Evolutionary conservation across 495 filamentous ascomycete species (phyloP).

Genomic region (Barbatosphaeria neglecta): DNA sequence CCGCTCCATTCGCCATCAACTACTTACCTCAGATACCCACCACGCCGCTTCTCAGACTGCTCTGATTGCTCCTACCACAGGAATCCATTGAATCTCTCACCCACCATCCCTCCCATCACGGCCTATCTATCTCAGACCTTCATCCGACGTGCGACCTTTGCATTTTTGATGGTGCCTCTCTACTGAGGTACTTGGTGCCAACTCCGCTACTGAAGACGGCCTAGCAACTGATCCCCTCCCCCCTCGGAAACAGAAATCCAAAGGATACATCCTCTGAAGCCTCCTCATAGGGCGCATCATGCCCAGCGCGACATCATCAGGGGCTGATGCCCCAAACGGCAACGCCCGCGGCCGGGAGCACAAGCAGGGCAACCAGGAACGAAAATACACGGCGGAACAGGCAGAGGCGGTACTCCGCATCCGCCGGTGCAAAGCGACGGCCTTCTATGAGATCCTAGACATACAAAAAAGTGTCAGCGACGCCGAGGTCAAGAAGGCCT

Average conservation of each 20-base stretch:
- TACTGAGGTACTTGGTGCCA: no score
- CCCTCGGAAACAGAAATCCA: slow-evolving; percentile 4
- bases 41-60: no score
- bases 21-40: no score
- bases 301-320: slow-evolving; percentile 68
- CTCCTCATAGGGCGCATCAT: slow-evolving; percentile 30
- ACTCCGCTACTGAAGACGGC: no score
- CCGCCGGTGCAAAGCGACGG: slow-evolving; percentile 67
- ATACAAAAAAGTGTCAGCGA: slow-evolving; percentile 54
- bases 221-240: no score
- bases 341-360: slow-evolving; percentile 67
- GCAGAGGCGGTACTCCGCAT: slow-evolving; percentile 82
- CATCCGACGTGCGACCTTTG: no score
- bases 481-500: slow-evolving; percentile 84
- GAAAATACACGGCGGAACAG: slow-evolving; percentile 81
- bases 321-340: slow-evolving; percentile 52
- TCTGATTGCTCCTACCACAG: no score
- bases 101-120: no score
- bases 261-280: background rate
- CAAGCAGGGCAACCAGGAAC: slow-evolving; percentile 86
- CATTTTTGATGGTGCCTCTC: no score
- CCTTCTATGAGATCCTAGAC: slow-evolving; percentile 82
- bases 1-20: no score
- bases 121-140: no score
- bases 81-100: no score